A percentile compares a stretch with the other conserved stretches of the same genome.
phyloP scores from a whole-genome alignment of 179 eudicot genomes.

The Vitellaria paradoxa region DNA sequence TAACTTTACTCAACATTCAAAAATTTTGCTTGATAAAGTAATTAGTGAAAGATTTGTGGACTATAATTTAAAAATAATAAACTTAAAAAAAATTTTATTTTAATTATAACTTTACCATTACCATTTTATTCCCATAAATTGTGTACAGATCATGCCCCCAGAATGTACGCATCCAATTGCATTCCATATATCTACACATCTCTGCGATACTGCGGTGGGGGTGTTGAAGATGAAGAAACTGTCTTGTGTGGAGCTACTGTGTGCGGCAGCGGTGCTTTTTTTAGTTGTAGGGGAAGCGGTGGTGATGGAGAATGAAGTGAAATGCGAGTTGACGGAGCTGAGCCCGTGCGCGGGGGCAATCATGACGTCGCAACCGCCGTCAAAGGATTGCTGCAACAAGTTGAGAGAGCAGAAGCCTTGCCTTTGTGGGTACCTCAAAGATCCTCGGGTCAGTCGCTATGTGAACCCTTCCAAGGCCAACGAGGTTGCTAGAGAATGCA shows the following conservation, averaged over 20 bases:
- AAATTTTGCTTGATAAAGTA: too few species aligned
- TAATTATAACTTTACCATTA: too few species aligned
- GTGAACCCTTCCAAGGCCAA: constrained; percentile 43
- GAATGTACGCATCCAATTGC: too few species aligned
- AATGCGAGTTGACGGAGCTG: constrained; percentile 13
- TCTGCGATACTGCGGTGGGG: too few species aligned
- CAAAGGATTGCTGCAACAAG: constrained; percentile 43
- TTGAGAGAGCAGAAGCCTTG: constrained; percentile 53
- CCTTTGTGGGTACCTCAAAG: constrained; percentile 45
- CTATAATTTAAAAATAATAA: too few species aligned
- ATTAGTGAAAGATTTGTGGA: too few species aligned
- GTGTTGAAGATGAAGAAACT: constrained; percentile 28
- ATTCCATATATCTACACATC: too few species aligned
- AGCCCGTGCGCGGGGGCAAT: constrained; percentile 29
- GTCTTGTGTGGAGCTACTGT: constrained; percentile 18
- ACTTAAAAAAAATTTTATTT: too few species aligned
- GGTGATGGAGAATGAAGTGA: constrained; percentile 37
- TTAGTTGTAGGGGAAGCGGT: constrained; percentile 28
- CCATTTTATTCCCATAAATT: too few species aligned
- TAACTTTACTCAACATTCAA: too few species aligned
- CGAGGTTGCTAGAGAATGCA: constrained; percentile 39
- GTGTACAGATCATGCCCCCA: too few species aligned
- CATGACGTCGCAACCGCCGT: constrained; percentile 22
- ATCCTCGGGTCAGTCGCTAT: constrained; percentile 38
- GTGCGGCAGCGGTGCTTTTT: constrained; percentile 14